phyloP scores from a whole-genome alignment of 1,284 basidiomycete species.

The Rhodofomes roseus region DNA sequence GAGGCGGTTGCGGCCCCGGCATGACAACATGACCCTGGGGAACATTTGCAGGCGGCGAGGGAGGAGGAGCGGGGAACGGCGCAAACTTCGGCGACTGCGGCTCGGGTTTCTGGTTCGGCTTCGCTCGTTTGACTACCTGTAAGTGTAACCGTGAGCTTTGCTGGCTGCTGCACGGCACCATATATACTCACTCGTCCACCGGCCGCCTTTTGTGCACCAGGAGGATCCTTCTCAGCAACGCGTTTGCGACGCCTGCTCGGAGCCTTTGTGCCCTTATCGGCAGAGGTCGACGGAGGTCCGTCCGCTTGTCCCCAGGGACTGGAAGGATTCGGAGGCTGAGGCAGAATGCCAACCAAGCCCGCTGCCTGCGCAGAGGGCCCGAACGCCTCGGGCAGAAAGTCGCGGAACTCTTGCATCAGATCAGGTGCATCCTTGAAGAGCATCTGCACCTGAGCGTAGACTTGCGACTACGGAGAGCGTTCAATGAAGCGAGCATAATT shows the following conservation, averaged over 20 bases:
- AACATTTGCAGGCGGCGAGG: conserved; percentile 23
- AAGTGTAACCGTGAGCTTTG: not conserved
- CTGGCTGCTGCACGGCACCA: conserved; percentile 4
- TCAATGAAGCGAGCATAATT: not conserved
- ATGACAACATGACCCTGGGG: conserved; percentile 16
- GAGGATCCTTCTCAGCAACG: conserved; percentile 56
- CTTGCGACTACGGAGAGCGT: conserved; percentile 52
- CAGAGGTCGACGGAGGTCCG: conserved; percentile 29
- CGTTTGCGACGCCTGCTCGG: conserved; percentile 47
- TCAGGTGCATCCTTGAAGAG: conserved; percentile 94
- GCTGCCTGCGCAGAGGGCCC: conserved; percentile 34
- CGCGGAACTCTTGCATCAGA: conserved; percentile 92
- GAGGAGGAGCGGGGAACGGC: conserved; percentile 41
- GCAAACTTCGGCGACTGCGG: conserved; percentile 53
- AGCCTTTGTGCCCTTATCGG: conserved; percentile 47
- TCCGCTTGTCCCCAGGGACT: conserved; percentile 27
- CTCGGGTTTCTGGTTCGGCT: conserved; percentile 55
- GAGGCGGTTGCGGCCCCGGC: conserved; percentile 14
- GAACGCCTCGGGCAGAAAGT: conserved; percentile 82
- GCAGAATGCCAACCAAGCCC: conserved; percentile 38
- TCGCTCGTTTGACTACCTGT: conserved; percentile 54
- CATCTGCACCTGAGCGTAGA: conserved; percentile 89
- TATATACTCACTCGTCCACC: conserved; percentile 22
- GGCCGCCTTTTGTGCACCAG: conserved; percentile 32
- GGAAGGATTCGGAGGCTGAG: conserved; percentile 35